Evolutionary conservation across 805 yeast genomes (phyloP).

Genomic region (Kazachstania psychrophila): DNA sequence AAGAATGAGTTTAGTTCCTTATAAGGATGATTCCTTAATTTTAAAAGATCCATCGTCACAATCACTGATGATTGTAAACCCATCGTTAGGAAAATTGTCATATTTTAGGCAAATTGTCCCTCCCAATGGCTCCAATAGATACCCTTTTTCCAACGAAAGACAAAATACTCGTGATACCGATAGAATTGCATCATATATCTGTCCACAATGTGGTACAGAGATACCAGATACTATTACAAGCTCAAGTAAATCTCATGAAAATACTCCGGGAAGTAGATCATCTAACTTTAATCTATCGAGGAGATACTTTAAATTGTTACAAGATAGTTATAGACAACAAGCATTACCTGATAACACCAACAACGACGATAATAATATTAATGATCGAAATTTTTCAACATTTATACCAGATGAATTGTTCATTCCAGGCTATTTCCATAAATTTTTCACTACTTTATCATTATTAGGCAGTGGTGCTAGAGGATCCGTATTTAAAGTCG

Average conservation of each 20-base stretch:
- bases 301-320: constrained; percentile 16
- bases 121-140: background rate
- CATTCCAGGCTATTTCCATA: constrained; percentile 72
- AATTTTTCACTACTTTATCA: constrained; percentile 55
- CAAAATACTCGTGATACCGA: background rate
- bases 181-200: constrained; percentile 19
- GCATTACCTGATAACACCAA: background rate
- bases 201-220: constrained; percentile 28
- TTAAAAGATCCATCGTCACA: constrained; percentile 23
- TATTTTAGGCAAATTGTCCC: constrained; percentile 13
- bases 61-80: constrained; percentile 25
- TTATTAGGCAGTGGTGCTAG: constrained; percentile 75
- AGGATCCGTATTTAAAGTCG: constrained; percentile 78
- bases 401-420: constrained; percentile 49
- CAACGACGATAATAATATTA: too few species aligned
- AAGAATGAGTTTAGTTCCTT: constrained; percentile 23
- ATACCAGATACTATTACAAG: constrained; percentile 7
- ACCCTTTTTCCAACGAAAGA: too few species aligned
- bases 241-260: background rate
- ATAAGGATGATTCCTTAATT: constrained; percentile 20
- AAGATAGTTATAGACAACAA: constrained; percentile 9
- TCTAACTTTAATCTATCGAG: constrained; percentile 11
- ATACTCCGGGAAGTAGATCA: background rate
- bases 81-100: constrained; percentile 20
- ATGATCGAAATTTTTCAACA: constrained; percentile 1